Conservation (phyloP, 2,329 filamentous ascomycete species). For the Apiospora arundinis region DNA sequence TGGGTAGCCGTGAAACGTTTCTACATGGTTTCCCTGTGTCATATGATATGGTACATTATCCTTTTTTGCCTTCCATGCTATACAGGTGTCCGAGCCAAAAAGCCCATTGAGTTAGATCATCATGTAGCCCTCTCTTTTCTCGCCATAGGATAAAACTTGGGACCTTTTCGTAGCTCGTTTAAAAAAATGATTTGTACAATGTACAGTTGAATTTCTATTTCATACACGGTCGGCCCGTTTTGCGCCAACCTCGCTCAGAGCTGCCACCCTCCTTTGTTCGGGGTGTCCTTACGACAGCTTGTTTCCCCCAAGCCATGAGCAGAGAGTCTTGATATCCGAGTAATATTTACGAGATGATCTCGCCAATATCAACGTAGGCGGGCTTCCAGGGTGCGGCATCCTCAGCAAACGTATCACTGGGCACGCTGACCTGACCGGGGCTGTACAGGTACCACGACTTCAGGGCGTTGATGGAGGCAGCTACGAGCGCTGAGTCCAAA, state of each 20-base stretch:
- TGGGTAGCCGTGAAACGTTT: background rate
- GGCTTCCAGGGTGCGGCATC: conserved; percentile 69
- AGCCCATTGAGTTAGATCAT: conserved; percentile 9
- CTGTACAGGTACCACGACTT: conserved; percentile 98
- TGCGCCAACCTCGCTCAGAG: conserved; percentile 13
- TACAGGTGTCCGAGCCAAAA: conserved; percentile 4
- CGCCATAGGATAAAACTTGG: background rate
- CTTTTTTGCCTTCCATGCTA: background rate
- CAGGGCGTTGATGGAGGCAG: conserved; percentile 83
- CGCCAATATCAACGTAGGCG: conserved; percentile 72
- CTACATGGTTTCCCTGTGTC: conserved; percentile 15
- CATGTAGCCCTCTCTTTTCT: background rate
- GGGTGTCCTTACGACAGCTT: background rate
- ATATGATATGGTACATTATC: conserved; percentile 22
- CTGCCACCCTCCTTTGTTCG: background rate
- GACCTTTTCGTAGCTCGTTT: background rate
- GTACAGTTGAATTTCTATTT: conserved; percentile 17
- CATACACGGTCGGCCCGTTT: conserved; percentile 7
- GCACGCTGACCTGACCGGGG: conserved; percentile 70
- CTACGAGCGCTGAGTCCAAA: conserved; percentile 76
- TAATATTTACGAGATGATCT: conserved; percentile 59
- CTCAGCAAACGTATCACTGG: conserved; percentile 71
- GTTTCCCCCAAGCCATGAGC: background rate
- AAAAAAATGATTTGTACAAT: conserved; percentile 2
- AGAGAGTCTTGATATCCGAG: background rate